Base-by-base conservation (phyloP, 805 yeast genomes). In the Yarrowia osloensis region DNA sequence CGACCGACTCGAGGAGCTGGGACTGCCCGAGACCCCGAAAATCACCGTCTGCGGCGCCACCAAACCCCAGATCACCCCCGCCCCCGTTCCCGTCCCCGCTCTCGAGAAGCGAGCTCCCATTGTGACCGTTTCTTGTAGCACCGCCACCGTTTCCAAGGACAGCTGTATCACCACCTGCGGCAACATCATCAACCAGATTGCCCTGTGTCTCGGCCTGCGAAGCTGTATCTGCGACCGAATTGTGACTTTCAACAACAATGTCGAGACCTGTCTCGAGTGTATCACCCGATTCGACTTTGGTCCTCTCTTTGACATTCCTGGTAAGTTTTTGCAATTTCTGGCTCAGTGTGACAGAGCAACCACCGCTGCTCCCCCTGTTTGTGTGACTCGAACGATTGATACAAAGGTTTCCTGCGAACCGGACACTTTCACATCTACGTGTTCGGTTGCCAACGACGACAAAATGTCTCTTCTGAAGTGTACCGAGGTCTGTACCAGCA, bases 151-250 rank as follows among this genome's bases (percentile, higher is more conserved):
- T 8, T 55, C 62, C 47, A 17, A 15, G 15, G 37, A 40, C 2
- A 4, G 19, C 15, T 61, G 66, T 26, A 1, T 44, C 24, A 22
- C 29, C 19, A 31, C 40, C 29, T 61, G 54, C 35, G n/a, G 21
- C 40, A 21, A 44, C 21, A 46, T 61, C 24, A 35, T 61, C 15
- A 21, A 19, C 17, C 13, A 44, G n/a, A 28, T 57, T 19, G 49
- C 63, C 11, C 61, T 54, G 13, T 54, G 61, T 35, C 22, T 54
- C n/a, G 61, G 61, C 3, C 2, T 54, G 22, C 24, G 33, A 35
- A 35, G 44, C 31, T 54, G 61, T 24, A 54, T 54, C 31, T 54
- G 61, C 22, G 44, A 54, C 33, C 61, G 61, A 24, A 22, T 54
- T 11, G n/a, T 35, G 15, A 35, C 24, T 2, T 13, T 35, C 33